Evolutionary conservation across 495 filamentous ascomycete genomes (phyloP).

Genomic region (Hypoxylon intermedium): DNA sequence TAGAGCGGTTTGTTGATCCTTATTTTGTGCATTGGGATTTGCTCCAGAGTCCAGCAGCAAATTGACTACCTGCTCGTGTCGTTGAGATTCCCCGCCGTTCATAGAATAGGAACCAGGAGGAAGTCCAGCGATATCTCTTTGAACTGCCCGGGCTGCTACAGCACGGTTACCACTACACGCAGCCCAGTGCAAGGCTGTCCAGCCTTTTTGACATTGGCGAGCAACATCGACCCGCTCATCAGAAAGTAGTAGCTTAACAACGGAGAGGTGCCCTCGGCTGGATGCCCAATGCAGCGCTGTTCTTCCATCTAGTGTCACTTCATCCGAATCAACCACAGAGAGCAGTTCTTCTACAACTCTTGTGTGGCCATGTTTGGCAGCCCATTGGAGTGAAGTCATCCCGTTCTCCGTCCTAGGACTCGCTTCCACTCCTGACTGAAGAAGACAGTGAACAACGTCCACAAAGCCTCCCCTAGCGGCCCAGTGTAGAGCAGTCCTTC

Average conservation of each 20-base stretch:
- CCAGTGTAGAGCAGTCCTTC: not conserved
- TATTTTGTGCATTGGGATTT: not conserved
- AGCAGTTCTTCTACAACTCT: not conserved
- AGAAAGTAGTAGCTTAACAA: not conserved
- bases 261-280: not conserved
- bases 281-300: slow-evolving; percentile 4
- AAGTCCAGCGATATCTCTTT: not conserved
- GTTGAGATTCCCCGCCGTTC: not conserved
- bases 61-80: not conserved
- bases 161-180: not conserved
- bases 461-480: not conserved
- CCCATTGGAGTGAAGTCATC: slow-evolving; percentile 1
- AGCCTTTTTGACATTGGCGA: not conserved
- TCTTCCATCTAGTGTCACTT: not conserved
- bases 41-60: slow-evolving; percentile 1
- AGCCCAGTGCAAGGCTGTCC: slow-evolving; percentile 5
- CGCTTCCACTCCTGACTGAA: not conserved
- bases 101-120: not conserved
- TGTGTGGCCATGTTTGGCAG: not conserved
- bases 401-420: not conserved
- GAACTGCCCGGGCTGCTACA: not conserved
- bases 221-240: not conserved
- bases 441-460: slow-evolving; percentile 1
- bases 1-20: slow-evolving; percentile 2
- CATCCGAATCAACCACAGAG: not conserved